Conservation (phyloP, 257 asterid genomes). For the Vinca minor region DNA sequence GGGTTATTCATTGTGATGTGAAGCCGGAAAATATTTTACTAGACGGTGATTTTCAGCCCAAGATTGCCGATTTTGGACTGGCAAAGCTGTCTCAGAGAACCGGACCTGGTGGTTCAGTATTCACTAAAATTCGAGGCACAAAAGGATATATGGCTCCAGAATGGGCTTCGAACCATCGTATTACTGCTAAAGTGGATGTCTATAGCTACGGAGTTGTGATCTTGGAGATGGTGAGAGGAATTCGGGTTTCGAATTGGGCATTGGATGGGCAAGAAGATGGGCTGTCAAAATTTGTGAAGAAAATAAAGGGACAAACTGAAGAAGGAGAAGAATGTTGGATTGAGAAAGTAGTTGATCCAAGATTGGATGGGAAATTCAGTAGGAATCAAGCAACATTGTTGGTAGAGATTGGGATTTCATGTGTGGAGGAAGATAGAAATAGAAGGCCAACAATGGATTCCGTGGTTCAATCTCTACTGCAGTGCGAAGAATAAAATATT, state of each 20-base stretch:
- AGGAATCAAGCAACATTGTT: slow-evolving; percentile 37
- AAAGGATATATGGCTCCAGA: slow-evolving; percentile 42
- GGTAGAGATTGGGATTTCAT: slow-evolving; percentile 37
- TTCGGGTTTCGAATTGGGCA: slow-evolving; percentile 41
- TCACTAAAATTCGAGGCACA: slow-evolving; percentile 31
- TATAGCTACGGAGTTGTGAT: slow-evolving; percentile 35
- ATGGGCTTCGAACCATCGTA: slow-evolving; percentile 31
- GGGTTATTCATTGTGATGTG: slow-evolving; percentile 42
- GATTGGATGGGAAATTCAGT: slow-evolving; percentile 44
- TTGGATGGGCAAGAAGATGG: slow-evolving; percentile 17
- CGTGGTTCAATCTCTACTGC: slow-evolving; percentile 45
- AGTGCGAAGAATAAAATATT: slow-evolving; percentile 22
- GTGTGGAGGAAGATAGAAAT: slow-evolving; percentile 57
- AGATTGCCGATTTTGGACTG: slow-evolving; percentile 40
- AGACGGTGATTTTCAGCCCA: slow-evolving; percentile 50
- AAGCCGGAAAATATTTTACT: slow-evolving; percentile 75
- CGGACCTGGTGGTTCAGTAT: slow-evolving; percentile 17
- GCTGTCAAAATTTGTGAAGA: slow-evolving; percentile 25
- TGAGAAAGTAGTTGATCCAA: slow-evolving; percentile 46
- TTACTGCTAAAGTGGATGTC: slow-evolving; percentile 40
- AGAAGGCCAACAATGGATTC: slow-evolving; percentile 64
- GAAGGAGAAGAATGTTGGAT: slow-evolving; percentile 32
- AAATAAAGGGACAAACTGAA: too few relatives aligned
- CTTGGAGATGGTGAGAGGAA: slow-evolving; percentile 42
- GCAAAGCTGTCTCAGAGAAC: slow-evolving; percentile 32